These are phyloP conservation scores for Phytomonas francai DNA, from an alignment of 208 protist genomes.

Conservation along the genomic window DNA sequence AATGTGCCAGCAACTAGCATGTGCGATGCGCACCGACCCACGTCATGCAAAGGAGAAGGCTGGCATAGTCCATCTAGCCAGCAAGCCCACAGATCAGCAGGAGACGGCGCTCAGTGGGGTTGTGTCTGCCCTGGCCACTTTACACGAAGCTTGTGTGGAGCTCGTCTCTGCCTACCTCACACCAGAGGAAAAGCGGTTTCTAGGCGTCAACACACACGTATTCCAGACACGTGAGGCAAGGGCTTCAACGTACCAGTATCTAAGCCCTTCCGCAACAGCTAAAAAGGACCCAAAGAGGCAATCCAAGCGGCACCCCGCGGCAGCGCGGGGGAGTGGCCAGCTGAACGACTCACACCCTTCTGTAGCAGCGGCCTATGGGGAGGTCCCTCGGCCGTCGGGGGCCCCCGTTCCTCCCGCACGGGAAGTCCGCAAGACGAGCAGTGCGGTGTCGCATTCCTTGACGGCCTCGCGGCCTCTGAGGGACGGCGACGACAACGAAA, in stretches of 20 bases:
- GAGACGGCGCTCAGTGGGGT: constrained; percentile 40
- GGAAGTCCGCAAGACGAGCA: too few relatives aligned
- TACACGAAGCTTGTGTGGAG: constrained; percentile 43
- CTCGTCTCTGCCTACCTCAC: constrained; percentile 59
- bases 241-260: constrained; percentile 66
- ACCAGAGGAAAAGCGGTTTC: constrained; percentile 70
- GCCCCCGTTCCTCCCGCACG: too few relatives aligned
- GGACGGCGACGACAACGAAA: too few relatives aligned
- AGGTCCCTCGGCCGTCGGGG: too few relatives aligned
- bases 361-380: constrained; percentile 1
- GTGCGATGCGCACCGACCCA: constrained; percentile 72
- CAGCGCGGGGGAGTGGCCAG: not conserved
- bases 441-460: too few relatives aligned
- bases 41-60: constrained; percentile 32
- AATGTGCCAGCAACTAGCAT: constrained; percentile 28
- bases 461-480: too few relatives aligned
- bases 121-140: constrained; percentile 18
- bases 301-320: not conserved
- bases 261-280: not conserved
- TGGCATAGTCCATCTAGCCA: constrained; percentile 30
- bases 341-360: not conserved
- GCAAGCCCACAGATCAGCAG: constrained; percentile 41
- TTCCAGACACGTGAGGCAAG: constrained; percentile 61
- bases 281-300: too few relatives aligned
- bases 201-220: constrained; percentile 66